Evolutionary conservation across 495 filamentous ascomycete genomes (phyloP).

Genomic region (Neohortaea acidophila): DNA sequence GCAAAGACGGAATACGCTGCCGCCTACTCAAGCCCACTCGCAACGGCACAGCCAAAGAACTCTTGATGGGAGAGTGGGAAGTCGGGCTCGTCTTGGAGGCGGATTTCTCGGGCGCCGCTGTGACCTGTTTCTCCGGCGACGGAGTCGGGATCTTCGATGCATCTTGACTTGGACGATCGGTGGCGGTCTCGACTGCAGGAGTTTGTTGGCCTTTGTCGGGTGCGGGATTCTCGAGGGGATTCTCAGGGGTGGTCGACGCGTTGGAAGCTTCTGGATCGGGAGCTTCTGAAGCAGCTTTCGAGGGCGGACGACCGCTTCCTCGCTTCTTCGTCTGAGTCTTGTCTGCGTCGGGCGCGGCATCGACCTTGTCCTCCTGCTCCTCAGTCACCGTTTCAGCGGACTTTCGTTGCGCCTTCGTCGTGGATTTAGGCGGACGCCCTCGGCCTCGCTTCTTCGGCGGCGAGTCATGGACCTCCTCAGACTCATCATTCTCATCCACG

Average conservation of each 20-base stretch:
- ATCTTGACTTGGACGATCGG: no score
- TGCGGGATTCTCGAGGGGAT: not conserved
- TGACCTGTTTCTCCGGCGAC: constrained; percentile 14
- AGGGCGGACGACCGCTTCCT: constrained; percentile 12
- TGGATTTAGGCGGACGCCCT: constrained; percentile 1
- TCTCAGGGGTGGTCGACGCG: not conserved
- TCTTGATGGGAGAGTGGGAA: constrained; percentile 34
- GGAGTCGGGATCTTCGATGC: constrained; percentile 10
- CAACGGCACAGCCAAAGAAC: constrained; percentile 39
- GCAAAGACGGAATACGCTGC: constrained; percentile 48
- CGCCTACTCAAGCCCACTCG: constrained; percentile 54
- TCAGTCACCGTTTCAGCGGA: not conserved
- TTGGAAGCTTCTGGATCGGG: not conserved
- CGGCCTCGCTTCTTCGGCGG: constrained; percentile 4
- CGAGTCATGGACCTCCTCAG: not conserved
- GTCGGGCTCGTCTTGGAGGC: constrained; percentile 8
- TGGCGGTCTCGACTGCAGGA: not conserved
- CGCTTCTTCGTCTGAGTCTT: constrained; percentile 12
- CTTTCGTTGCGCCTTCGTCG: not conserved
- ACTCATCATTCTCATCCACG: not conserved
- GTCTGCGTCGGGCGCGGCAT: not conserved
- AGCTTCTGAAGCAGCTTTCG: not conserved
- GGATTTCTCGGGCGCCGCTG: not conserved
- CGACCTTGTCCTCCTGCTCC: not conserved
- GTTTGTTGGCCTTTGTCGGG: not conserved